Evolutionary conservation across 2,329 filamentous ascomycete species (phyloP).

Genomic region (Thelonectria olida): DNA sequence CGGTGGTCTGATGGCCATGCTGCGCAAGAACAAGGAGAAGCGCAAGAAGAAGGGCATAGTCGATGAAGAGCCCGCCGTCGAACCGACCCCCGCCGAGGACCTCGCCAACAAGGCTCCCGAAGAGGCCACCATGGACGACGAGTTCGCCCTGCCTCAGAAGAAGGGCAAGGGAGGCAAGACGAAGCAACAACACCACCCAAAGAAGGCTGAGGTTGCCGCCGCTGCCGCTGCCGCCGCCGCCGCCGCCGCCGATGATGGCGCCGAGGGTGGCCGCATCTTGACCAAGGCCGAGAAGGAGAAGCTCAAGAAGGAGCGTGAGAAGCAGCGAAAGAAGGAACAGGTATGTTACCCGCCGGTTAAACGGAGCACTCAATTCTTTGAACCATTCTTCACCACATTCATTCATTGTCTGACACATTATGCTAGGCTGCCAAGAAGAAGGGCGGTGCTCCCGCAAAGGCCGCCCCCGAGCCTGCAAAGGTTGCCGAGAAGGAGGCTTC

Average conservation of each 20-base stretch:
- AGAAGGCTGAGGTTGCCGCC: constrained; percentile 57
- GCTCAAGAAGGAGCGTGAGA: constrained; percentile 97
- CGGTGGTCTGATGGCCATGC: constrained; percentile 79
- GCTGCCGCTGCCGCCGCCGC: constrained; percentile 64
- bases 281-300: constrained; percentile 99
- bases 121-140: constrained; percentile 85
- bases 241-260: constrained; percentile 63
- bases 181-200: constrained; percentile 49
- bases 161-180: constrained; percentile 69
- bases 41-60: constrained; percentile 86
- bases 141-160: constrained; percentile 85
- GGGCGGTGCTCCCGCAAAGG: constrained; percentile 47
- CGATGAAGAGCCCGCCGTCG: constrained; percentile 62
- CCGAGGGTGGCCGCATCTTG: constrained; percentile 74
- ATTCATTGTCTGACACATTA: constrained; percentile 21
- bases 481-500: constrained; percentile 70
- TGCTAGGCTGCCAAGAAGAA: constrained; percentile 84
- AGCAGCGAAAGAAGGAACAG: constrained; percentile 98
- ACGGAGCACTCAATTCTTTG: too few species aligned
- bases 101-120: constrained; percentile 73
- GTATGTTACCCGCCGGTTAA: constrained; percentile 57
- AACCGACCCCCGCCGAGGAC: constrained; percentile 73
- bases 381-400: neutral
- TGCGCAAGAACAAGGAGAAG: constrained; percentile 85
- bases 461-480: constrained; percentile 35